Evolutionary conservation across 169 alveolate genomes (phyloP), one percentile per base, ranked within the genome.

Genomic region (Plasmodium gonderi): DNA sequence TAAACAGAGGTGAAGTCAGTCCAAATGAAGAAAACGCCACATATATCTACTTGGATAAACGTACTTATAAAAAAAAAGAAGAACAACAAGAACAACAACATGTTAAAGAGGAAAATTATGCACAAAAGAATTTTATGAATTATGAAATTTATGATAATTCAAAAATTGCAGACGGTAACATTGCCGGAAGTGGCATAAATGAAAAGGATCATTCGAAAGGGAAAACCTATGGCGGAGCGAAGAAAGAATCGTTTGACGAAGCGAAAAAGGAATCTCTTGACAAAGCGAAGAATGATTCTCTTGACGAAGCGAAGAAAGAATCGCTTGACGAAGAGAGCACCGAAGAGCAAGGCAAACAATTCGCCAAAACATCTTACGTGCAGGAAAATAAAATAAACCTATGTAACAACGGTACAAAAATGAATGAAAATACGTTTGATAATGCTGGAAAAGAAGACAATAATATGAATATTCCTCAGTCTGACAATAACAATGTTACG

Each of bases 121-220:
- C 38, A 78, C 31, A 80, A 60, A 38, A 60, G 2, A 80, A 80
- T 80, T 60, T 54, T 42, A 65, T 44, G 17, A 60, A 47, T 38
- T 64, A 80, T 65, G 91, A 80, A 80, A 38, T 80, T 64, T 64
- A 40, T 33, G 79, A 80, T 1, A 33, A 69, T 80, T 80, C 79
- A 20, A 80, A 65, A 14, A 45, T 47, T 14, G 8, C 11, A 14
- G 74, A 20, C 14, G 40, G 65, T 12, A 17, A 5, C 23, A 23
- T 17, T 14, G n/a, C 11, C 14, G 29, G 20, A 49, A 31, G 14
- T 47, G 33, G 65, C 49, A 51, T 11, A 20, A 49, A 2, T 26
- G 49, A n/a, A 60, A 20, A 9, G 51, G 51, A 42, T 9, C 51
- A 42, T 9, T 42, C 51, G 51, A 9, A n/a, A n/a, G 51, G 51